Base-by-base conservation (phyloP, 164 flowering plant species). In the Magnolia changhungtana region DNA sequence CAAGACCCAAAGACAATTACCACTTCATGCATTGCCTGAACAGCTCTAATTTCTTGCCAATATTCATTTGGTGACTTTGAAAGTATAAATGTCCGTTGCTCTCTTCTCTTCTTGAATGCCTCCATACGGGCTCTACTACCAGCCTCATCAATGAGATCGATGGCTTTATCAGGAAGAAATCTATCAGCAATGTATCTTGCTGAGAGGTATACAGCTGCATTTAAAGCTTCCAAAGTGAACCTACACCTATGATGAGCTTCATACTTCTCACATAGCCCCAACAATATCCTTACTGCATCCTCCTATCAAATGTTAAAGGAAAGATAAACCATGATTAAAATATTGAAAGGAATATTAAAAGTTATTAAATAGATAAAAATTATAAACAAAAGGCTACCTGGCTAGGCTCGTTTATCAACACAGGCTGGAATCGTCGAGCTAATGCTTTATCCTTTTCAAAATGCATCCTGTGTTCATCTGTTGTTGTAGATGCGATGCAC, bases 111-210 rank as follows among this genome's bases (percentile, higher is more conserved):
- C 82, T 77, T 87, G 78, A 78, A 88, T 31, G 92, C 87, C 77
- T 88, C 87, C 74, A 91, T 90, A 70, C 88, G 90, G 74, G 95
- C 92, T 84, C 88, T 88, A 83, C 97, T 92, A 79, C 97, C 97
- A 19, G 97, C 98, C 84, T 94, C 98, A 75, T 94, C 98, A 75
- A 94, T 87, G 78, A 94, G 94, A 82, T 94, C 98, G 77, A 94
- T 94, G 31, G 98, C 98, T 83, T 94, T 94, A 81, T 94, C 98
- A 51, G 98, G 98, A 76, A 94, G 96, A 83, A 84, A 77, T 76
- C 98, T 85, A 80, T 91, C 97, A 71, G 91, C 74, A 75, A 93
- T 93, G 77, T 91, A 93, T 81, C 95, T 89, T 77, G 90, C 86
- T 66, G 98, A 89, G 21, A 93, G 82, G 55, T 88, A 76, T 50